These are phyloP conservation scores for Nepenthes gracilis DNA, from an alignment of 148 eudicot genomes.

Conservation along the genomic window DNA sequence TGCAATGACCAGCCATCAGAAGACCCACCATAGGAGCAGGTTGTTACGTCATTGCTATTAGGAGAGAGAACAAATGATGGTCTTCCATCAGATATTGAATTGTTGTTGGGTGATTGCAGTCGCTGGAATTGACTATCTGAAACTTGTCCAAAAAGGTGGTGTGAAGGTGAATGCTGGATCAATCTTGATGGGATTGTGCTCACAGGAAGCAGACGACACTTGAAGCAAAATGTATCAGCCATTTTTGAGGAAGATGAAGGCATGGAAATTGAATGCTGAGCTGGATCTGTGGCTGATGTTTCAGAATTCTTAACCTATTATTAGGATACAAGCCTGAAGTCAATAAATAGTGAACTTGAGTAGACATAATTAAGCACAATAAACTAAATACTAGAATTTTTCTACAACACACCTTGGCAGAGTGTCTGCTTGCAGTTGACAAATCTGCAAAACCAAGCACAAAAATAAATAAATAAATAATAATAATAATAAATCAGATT, in stretches of 20 bases:
- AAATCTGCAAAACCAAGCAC: too few species aligned
- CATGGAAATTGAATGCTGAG: too few species aligned
- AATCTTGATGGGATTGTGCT: conserved; percentile 33
- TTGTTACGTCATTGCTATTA: conserved; percentile 22
- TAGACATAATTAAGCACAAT: too few species aligned
- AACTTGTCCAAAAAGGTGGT: conserved; percentile 34
- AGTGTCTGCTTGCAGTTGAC: too few species aligned
- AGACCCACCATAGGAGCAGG: conserved; percentile 20
- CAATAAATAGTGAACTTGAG: too few species aligned
- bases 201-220: conserved; percentile 21
- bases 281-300: too few species aligned
- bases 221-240: conserved; percentile 15
- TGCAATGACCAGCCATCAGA: conserved; percentile 44
- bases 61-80: conserved; percentile 32
- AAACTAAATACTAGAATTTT: too few species aligned
- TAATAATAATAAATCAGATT: too few species aligned
- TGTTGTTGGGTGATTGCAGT: conserved; percentile 32
- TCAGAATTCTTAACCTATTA: too few species aligned
- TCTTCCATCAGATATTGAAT: conserved; percentile 32
- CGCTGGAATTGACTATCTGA: conserved; percentile 32
- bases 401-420: too few species aligned
- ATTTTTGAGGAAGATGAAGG: conserved; percentile 20
- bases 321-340: too few species aligned
- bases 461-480: too few species aligned
- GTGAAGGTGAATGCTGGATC: conserved; percentile 34